Evolutionary conservation across 2,329 filamentous ascomycete species (phyloP).

Genomic region (Elsinoe australis): DNA sequence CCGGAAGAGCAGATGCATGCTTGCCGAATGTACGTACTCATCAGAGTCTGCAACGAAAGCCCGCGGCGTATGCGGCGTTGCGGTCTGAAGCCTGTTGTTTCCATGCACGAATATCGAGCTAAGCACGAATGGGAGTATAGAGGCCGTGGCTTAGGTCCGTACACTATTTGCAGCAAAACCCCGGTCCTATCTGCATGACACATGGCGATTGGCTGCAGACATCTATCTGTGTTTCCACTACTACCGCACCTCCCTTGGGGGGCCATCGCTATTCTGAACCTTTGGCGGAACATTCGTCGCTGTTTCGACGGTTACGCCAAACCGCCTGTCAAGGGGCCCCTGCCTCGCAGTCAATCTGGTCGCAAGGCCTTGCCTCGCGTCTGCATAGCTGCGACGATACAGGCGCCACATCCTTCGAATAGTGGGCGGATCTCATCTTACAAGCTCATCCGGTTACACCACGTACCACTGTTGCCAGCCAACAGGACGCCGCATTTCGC

Average conservation of each 20-base stretch:
- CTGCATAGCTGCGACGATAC: conserved; percentile 10
- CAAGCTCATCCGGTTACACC: conserved; percentile 9
- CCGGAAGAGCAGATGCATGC: conserved; percentile 2
- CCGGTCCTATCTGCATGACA: background rate
- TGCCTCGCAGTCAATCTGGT: background rate
- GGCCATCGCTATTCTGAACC: conserved; percentile 1
- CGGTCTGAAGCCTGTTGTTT: background rate
- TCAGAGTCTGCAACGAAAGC: background rate
- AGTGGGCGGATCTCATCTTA: conserved; percentile 2
- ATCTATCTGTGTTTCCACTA: background rate
- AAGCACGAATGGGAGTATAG: conserved; percentile 13
- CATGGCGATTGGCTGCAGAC: background rate
- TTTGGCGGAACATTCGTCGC: conserved; percentile 10
- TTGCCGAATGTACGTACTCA: conserved; percentile 2
- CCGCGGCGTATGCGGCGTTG: conserved; percentile 8
- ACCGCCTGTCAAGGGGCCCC: conserved; percentile 11
- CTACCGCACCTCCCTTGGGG: too few species aligned
- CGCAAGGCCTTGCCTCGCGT: conserved; percentile 7
- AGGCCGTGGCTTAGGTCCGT: conserved; percentile 1
- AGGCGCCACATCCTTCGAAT: conserved; percentile 10
- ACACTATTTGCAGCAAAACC: background rate
- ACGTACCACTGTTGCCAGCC: conserved; percentile 14
- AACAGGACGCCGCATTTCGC: conserved; percentile 11
- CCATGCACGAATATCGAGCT: conserved; percentile 4
- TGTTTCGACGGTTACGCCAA: conserved; percentile 16